phyloP scores from a whole-genome alignment of 192 early-diverging fungal species.

The Linnemannia schmuckeri region DNA sequence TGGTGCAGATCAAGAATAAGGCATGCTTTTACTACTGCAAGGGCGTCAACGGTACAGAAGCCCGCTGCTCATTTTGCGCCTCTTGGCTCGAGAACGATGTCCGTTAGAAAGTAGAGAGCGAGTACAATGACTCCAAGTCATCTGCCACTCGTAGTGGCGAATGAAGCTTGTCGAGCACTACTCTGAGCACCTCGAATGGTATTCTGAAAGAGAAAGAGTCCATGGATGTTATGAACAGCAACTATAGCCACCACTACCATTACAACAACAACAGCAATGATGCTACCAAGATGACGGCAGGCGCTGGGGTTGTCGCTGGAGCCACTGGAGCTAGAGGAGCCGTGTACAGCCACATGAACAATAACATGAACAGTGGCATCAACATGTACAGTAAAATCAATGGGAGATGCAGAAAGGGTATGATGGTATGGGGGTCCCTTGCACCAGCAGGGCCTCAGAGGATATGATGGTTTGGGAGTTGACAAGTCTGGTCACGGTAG shows the following conservation, averaged over 20 bases:
- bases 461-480: background rate
- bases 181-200: conserved; percentile 16
- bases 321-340: background rate
- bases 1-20: conserved; percentile 14
- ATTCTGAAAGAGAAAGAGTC: conserved; percentile 12
- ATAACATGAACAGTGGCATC: background rate
- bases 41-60: conserved; percentile 5
- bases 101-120: conserved; percentile 9
- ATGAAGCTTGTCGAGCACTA: conserved; percentile 8
- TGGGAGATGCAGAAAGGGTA: background rate
- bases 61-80: conserved; percentile 38
- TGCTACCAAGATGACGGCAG: background rate
- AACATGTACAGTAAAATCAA: background rate
- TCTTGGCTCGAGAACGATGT: conserved; percentile 43
- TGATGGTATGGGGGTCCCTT: background rate
- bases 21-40: conserved; percentile 30
- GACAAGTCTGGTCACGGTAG: background rate
- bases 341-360: background rate
- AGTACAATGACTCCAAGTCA: background rate
- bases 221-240: background rate
- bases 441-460: background rate
- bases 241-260: no score
- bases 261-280: no score
- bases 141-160: background rate
- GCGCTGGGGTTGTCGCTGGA: background rate